These are phyloP conservation scores for Fusarium sp. DNA, from an alignment of 2,329 filamentous ascomycete genomes.

Conservation along the genomic window DNA sequence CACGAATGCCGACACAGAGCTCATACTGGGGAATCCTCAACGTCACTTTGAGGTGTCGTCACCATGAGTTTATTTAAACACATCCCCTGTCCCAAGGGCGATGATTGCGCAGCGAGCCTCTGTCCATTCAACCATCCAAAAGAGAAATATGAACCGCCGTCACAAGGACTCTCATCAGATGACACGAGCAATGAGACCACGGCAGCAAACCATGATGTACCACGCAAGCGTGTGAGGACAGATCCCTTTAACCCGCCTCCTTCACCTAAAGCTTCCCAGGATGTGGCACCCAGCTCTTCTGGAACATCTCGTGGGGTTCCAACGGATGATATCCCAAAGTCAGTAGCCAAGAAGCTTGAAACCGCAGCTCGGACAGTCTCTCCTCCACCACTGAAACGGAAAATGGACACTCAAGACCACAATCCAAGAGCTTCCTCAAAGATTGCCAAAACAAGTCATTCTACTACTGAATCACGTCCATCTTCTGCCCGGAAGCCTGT, in stretches of 20 bases:
- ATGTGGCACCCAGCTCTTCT: constrained; percentile 3
- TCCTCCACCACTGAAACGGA: constrained; percentile 47
- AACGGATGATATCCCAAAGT: neutral
- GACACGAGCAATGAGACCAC: constrained; percentile 3
- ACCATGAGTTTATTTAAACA: constrained; percentile 56
- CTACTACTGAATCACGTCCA: constrained; percentile 28
- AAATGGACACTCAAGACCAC: constrained; percentile 15
- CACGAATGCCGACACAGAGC: too few relatives aligned
- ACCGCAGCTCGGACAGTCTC: constrained; percentile 46
- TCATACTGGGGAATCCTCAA: neutral
- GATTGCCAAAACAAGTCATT: constrained; percentile 1
- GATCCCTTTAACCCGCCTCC: constrained; percentile 23
- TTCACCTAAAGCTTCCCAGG: constrained; percentile 9
- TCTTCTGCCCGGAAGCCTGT: constrained; percentile 23
- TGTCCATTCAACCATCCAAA: constrained; percentile 60
- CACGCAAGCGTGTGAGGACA: constrained; percentile 45
- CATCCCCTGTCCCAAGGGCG: constrained; percentile 61
- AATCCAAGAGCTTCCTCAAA: constrained; percentile 7
- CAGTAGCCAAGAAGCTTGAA: constrained; percentile 24
- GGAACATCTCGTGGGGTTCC: constrained; percentile 6
- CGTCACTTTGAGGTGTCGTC: neutral
- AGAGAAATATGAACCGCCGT: constrained; percentile 40
- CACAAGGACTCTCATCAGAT: neutral
- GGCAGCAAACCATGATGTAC: constrained; percentile 40
- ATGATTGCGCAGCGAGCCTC: constrained; percentile 58